Percentiles rank a stretch among this genome's conserved stretches.
Evolutionary conservation across 805 yeast species (phyloP).

Genomic region (Saccharomycopsis sp.): DNA sequence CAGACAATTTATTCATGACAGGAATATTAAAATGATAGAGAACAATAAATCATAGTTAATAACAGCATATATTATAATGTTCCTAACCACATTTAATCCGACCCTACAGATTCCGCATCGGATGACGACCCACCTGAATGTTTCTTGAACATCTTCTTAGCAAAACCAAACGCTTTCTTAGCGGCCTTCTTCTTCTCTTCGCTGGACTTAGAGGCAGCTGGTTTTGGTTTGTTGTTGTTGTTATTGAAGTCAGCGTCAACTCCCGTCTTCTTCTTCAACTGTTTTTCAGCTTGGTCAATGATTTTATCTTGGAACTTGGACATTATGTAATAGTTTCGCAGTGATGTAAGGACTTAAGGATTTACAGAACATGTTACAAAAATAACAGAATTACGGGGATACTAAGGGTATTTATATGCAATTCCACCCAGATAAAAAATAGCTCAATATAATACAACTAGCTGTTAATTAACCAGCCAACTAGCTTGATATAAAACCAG

Average conservation of each 20-base stretch:
- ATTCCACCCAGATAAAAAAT: no score
- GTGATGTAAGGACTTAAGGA: no score
- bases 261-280: not conserved
- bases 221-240: not conserved
- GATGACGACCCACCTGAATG: not conserved
- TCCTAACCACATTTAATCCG: not conserved
- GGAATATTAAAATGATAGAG: no score
- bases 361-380: no score
- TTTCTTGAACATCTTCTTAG: not conserved
- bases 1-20: no score
- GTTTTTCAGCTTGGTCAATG: conserved; percentile 1
- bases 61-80: no score
- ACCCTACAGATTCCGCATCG: not conserved
- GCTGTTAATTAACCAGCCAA: not conserved
- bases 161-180: conserved; percentile 1
- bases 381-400: not conserved
- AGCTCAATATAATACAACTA: no score
- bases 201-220: not conserved
- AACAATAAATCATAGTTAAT: no score
- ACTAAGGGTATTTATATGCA: not conserved
- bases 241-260: not conserved
- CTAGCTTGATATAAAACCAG: not conserved
- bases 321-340: not conserved
- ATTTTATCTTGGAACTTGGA: not conserved
- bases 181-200: not conserved